Evolutionary conservation across 441 rosid species (phyloP), one percentile per base, ranked within the genome.

Genomic region (Viola pubescens): DNA sequence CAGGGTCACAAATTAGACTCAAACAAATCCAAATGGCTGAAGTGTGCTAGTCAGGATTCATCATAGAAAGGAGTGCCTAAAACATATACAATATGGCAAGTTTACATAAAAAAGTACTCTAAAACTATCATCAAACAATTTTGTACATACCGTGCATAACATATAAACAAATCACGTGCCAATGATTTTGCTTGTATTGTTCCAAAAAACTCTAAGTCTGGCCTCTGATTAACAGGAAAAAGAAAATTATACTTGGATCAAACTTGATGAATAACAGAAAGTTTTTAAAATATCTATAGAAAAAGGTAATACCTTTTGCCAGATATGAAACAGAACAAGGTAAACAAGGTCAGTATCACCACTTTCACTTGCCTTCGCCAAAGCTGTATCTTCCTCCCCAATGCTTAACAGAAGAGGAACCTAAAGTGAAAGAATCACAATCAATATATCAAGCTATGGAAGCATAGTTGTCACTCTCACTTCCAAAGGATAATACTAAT

Each of bases 311-410:
- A 89, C 97, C 98, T 87, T 92, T 68, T 81, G 92, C 98, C 98
- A 92, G 66, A 92, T 87, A 67, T 92, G 96, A 77, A 92, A 92
- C 10, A 89, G 76, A 63, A 89, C 97, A 77, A 92, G 96, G 75
- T 92, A 89, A 49, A 89, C 89, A 71, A 88, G 89, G 74, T 94
- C 99, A 48, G 97, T 71, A 70, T 94, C 99, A 61, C 99, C 95
- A 60, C 99, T 88, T 79, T 94, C 97, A 49, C 82, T 90, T 68
- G 99, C 92, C 85, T 90, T 94, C 47, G 73, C 74, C 77, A 94
- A 74, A 52, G 97, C 99, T n/a, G 84, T 82, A 73, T 94, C 99
- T 78, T 94, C 96, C 69, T 94, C 97, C 52, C 95, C 95, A 58
- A 94, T 94, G 80, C 95, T 94, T 77, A 94, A 68, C 74, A 94